Conservation (phyloP, 2,329 filamentous ascomycete genomes). For the Ophiostoma piceae region DNA sequence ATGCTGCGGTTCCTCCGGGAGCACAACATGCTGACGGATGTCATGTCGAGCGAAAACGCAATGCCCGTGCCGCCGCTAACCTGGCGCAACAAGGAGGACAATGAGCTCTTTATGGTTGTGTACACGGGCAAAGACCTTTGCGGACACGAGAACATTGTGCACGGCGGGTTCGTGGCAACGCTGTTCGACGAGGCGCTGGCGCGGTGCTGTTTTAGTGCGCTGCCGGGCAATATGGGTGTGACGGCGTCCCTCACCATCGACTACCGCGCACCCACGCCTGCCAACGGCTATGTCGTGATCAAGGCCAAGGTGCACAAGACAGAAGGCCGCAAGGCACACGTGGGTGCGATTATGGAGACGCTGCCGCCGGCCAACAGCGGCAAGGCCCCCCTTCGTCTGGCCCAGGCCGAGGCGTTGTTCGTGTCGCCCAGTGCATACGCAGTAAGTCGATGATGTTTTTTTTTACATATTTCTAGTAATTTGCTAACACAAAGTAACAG, state of each 20-base stretch:
- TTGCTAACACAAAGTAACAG: not conserved
- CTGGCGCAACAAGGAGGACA: conserved; percentile 67
- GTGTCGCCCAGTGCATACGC: conserved; percentile 39
- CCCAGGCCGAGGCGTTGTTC: conserved; percentile 80
- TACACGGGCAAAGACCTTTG: conserved; percentile 77
- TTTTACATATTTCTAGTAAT: not conserved
- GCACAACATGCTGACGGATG: conserved; percentile 77
- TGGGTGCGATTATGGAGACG: conserved; percentile 67
- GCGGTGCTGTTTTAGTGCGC: conserved; percentile 77
- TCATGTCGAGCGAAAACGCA: conserved; percentile 66
- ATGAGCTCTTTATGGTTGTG: conserved; percentile 63
- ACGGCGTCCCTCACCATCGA: conserved; percentile 81
- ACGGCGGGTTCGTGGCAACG: conserved; percentile 87
- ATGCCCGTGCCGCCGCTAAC: conserved; percentile 76
- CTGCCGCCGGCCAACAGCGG: conserved; percentile 54
- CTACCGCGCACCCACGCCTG: conserved; percentile 75
- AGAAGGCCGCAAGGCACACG: conserved; percentile 92
- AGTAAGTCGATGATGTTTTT: not conserved
- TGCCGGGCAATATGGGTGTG: conserved; percentile 79
- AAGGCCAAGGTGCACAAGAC: conserved; percentile 75
- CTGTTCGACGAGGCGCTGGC: conserved; percentile 86
- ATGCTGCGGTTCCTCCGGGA: conserved; percentile 64
- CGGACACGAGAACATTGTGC: conserved; percentile 84
- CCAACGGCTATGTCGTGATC: conserved; percentile 70
- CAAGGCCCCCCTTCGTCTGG: conserved; percentile 61